phyloP scores from a whole-genome alignment of 345 rosid species.

The Capsella bursapastoris region DNA sequence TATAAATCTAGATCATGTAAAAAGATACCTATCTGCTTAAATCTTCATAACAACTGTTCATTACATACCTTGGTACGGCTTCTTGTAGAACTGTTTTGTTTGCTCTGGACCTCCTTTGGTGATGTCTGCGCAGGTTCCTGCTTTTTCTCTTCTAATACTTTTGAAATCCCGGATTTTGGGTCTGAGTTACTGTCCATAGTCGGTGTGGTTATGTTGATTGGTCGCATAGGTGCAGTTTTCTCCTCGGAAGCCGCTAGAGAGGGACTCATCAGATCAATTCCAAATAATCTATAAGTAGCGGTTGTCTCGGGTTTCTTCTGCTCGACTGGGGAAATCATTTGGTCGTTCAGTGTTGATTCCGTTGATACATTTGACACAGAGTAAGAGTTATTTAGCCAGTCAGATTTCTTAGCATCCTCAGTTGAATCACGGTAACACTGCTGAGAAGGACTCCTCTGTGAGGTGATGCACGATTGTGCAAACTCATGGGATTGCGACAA shows the following conservation, averaged over 20 bases:
- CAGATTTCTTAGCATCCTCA: constrained; percentile 50
- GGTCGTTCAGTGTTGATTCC: constrained; percentile 48
- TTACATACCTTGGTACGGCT: constrained; percentile 75
- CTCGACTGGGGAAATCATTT: constrained; percentile 48
- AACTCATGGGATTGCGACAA: constrained; percentile 60
- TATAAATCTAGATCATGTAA: not conserved
- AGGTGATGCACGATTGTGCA: constrained; percentile 55
- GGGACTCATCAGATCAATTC: constrained; percentile 67
- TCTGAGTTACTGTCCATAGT: constrained; percentile 58
- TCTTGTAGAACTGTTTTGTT: constrained; percentile 55
- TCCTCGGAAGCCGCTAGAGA: constrained; percentile 24
- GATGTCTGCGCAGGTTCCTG: constrained; percentile 54
- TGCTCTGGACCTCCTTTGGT: constrained; percentile 68
- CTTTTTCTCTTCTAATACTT: constrained; percentile 58
- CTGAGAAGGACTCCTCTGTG: constrained; percentile 49
- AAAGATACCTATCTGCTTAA: not conserved
- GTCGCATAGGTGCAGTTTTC: constrained; percentile 48
- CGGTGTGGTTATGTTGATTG: constrained; percentile 43
- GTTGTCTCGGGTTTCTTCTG: constrained; percentile 59
- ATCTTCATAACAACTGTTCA: constrained; percentile 20
- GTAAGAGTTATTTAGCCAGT: constrained; percentile 49
- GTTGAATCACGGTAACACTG: constrained; percentile 52
- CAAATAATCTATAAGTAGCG: constrained; percentile 67
- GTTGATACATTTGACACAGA: constrained; percentile 47
- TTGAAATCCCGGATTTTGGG: constrained; percentile 57